These are phyloP conservation scores for Edaphochlamys debaryana DNA, from an alignment of 139 green algal genomes.

Conservation along the genomic window DNA sequence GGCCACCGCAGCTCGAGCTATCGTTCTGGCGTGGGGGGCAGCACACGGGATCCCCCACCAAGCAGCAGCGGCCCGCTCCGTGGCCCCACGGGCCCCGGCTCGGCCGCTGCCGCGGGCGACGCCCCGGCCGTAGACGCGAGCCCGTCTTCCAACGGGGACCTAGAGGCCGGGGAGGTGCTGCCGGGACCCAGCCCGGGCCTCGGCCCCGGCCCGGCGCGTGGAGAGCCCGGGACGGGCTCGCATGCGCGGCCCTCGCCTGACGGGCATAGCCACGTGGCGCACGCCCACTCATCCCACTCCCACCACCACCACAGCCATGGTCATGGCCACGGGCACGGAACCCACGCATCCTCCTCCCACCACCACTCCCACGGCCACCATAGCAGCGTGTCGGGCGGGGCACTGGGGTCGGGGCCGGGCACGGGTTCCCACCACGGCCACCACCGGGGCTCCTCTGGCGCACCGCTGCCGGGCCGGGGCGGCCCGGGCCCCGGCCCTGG, in stretches of 20 bases:
- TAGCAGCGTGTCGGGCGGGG: background rate
- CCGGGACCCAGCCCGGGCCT: background rate
- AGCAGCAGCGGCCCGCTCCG: no score
- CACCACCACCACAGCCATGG: background rate
- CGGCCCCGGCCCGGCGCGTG: no score
- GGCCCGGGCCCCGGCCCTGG: no score
- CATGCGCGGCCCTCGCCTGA: background rate
- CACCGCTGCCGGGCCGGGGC: background rate
- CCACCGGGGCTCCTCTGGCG: background rate
- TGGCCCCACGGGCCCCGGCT: no score
- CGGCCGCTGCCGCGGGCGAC: no score
- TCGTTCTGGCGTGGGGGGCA: no score
- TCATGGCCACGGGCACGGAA: no score
- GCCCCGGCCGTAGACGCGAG: background rate
- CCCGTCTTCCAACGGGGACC: background rate
- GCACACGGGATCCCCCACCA: no score
- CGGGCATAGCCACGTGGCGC: no score
- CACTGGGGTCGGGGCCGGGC: conserved; percentile 1
- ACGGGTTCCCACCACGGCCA: background rate
- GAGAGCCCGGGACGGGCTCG: no score
- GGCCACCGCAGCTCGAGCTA: background rate
- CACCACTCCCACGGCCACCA: background rate
- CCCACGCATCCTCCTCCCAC: no score
- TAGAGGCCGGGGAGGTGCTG: conserved; percentile 34
- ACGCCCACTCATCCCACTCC: no score